Percentiles rank a stretch among this genome's conserved stretches.
These are phyloP conservation scores for Starmera pachycereana DNA, from an alignment of 805 yeast genomes.

Conservation along the genomic window DNA sequence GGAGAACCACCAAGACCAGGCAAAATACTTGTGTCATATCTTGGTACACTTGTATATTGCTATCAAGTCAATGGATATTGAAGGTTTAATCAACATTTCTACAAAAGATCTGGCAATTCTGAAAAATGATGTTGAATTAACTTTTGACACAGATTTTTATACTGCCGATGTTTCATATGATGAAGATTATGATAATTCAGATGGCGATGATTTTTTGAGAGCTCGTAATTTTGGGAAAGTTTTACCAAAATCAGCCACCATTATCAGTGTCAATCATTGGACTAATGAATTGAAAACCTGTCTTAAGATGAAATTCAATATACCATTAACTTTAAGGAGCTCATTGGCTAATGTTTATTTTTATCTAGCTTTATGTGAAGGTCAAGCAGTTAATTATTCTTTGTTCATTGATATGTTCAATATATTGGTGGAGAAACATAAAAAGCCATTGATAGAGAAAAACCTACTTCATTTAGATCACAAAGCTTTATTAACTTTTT, in stretches of 20 bases:
- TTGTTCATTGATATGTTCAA: conserved; percentile 55
- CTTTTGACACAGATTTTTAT: conserved; percentile 44
- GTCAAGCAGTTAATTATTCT: conserved; percentile 52
- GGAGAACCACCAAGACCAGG: conserved; percentile 59
- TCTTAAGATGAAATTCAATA: conserved; percentile 64
- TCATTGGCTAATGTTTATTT: conserved; percentile 60
- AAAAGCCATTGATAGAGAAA: conserved; percentile 16
- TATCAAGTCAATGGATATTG: conserved; percentile 60
- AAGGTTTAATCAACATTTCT: conserved; percentile 56
- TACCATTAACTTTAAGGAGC: conserved; percentile 59
- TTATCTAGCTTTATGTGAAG: conserved; percentile 59
- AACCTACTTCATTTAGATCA: conserved; percentile 27
- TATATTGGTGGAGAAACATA: conserved; percentile 34
- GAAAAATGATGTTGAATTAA: conserved; percentile 31
- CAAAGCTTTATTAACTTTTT: conserved; percentile 20
- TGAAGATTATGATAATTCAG: conserved; percentile 24
- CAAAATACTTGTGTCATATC: conserved; percentile 69
- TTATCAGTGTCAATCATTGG: conserved; percentile 73
- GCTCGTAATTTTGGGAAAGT: conserved; percentile 45
- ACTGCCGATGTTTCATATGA: conserved; percentile 27
- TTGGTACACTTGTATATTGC: conserved; percentile 73
- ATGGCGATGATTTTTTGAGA: conserved; percentile 27
- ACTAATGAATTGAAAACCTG: conserved; percentile 76
- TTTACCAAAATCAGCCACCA: conserved; percentile 59
- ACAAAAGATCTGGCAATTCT: conserved; percentile 53